Conservation (phyloP, 331 rosid species). For the Rhamnella rubrinervis region DNA sequence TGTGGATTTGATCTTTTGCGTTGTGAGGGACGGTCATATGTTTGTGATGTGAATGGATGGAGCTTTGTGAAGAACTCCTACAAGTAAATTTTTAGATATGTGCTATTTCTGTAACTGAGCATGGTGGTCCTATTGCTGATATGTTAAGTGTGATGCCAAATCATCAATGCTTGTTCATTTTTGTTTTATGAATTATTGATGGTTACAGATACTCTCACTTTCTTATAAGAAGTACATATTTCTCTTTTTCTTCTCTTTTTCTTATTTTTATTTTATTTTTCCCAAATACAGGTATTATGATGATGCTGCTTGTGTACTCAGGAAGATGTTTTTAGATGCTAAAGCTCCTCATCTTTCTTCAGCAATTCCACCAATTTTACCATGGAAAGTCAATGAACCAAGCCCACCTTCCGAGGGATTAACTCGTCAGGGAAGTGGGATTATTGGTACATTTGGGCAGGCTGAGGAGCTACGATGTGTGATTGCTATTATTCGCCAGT, state of each 20-base stretch:
- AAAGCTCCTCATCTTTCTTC: slow-evolving; percentile 99
- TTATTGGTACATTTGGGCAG: slow-evolving; percentile 80
- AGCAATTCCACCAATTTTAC: slow-evolving; percentile 84
- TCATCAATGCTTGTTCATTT: slow-evolving; percentile 8
- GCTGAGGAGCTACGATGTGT: slow-evolving; percentile 95
- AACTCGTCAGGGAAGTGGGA: slow-evolving; percentile 97
- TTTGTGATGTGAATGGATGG: slow-evolving; percentile 99
- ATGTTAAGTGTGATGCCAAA: slow-evolving; percentile 16
- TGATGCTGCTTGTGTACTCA: slow-evolving; percentile 93
- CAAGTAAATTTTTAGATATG: slow-evolving; percentile 56
- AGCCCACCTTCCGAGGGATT: slow-evolving; percentile 66
- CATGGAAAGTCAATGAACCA: slow-evolving; percentile 84
- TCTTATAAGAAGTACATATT: no score
- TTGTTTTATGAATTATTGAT: neutral
- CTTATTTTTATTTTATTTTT: slow-evolving; percentile 3
- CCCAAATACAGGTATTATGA: slow-evolving; percentile 74
- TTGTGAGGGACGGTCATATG: slow-evolving; percentile 94
- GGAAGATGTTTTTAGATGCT: slow-evolving; percentile 92
- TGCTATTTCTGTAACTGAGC: slow-evolving; percentile 4
- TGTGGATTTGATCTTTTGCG: slow-evolving; percentile 98
- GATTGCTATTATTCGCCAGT: slow-evolving; percentile 92
- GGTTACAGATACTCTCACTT: no score
- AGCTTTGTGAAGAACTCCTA: slow-evolving; percentile 95
- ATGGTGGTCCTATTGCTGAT: slow-evolving; percentile 13
- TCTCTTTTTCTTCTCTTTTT: slow-evolving; percentile 6